These are phyloP conservation scores for Ogataea hybrid DNA, from an alignment of 1,139 yeast species.

Conservation along the genomic window DNA sequence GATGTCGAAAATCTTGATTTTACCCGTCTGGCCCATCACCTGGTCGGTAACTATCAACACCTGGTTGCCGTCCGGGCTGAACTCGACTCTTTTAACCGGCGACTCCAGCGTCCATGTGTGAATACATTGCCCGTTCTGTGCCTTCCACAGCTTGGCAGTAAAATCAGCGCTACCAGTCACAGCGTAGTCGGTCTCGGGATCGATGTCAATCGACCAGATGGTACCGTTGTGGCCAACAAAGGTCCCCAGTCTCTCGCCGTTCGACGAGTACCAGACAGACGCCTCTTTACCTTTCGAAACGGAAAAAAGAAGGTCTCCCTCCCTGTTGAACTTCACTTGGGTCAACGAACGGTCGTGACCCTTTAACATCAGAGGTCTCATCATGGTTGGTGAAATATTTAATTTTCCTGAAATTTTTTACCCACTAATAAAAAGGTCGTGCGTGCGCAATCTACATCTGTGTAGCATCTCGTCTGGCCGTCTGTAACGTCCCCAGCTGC, in stretches of 20 bases:
- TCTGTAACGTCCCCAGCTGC: too few relatives aligned
- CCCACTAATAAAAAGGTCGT: constrained; percentile 8
- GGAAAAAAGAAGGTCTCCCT: constrained; percentile 91
- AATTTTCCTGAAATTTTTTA: constrained; percentile 8
- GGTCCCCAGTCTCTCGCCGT: constrained; percentile 97
- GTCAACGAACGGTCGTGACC: constrained; percentile 88
- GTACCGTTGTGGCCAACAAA: constrained; percentile 90
- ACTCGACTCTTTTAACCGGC: constrained; percentile 89
- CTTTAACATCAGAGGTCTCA: constrained; percentile 60
- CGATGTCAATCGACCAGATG: constrained; percentile 92
- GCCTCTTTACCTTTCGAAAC: constrained; percentile 89
- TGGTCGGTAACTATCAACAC: constrained; percentile 83
- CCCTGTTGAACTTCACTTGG: constrained; percentile 90
- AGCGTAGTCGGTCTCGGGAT: constrained; percentile 61
- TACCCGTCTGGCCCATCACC: constrained; percentile 89
- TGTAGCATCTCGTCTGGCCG: too few relatives aligned
- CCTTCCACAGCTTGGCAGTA: constrained; percentile 81
- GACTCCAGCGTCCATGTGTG: constrained; percentile 75
- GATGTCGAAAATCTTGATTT: constrained; percentile 66
- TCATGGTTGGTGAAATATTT: constrained; percentile 25
- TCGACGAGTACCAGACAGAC: constrained; percentile 92
- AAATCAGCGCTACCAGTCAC: constrained; percentile 93
- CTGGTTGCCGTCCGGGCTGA: constrained; percentile 68
- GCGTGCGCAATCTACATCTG: not conserved
- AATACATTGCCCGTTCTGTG: constrained; percentile 72